Evolutionary conservation across 2,329 filamentous ascomycete species (phyloP), one percentile per base, ranked within the genome.

Genomic region (Myriosclerotinia duriaeana): DNA sequence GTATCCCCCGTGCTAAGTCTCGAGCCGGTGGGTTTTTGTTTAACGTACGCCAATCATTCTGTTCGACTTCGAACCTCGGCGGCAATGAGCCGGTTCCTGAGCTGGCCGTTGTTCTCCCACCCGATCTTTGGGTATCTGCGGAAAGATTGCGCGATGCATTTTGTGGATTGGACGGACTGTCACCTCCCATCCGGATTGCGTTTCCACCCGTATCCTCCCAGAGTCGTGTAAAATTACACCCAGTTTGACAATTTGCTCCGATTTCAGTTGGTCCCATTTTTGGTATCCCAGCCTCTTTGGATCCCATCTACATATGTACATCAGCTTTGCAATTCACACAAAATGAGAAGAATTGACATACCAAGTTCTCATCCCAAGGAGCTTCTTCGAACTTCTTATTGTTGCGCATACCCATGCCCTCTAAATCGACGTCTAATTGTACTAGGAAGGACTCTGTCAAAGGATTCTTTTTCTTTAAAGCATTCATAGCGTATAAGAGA

Each of bases 381-480:
- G 83, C 80, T 59, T 87, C 86, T 1, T 82, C 82, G 36, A 80
- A 80, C 68, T 83, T 86, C 11, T 83, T 86, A 70, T 86, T 87
- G 14, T 71, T n/a, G 30, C 84, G 82, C 69, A 87, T 78, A 15
- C 87, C 87, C 36, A 92, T 82, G 14, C 87, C 88, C 76, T 96
- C 91, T 5, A 98, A 83, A 74, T 99, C 95, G 20, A 97, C 89
- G 71, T 98, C 93, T 6, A 98, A 82, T 77, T 98, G 95, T 3
- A 95, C 91, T 46, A 98, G 80, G 79, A 98, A 98, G 0, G 94
- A 97, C 75, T 97, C 93, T 0, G 94, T 96, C 60, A 99, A 82
- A 0, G 93, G 93, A 71, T 96, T 97, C 73, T 91, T 90, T 67
- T 86, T 86, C 78, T 96, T 96, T 71, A 98, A 79, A 5, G 91